phyloP scores from a whole-genome alignment of 2,329 filamentous ascomycete genomes.

The Sporothrix pallida region DNA sequence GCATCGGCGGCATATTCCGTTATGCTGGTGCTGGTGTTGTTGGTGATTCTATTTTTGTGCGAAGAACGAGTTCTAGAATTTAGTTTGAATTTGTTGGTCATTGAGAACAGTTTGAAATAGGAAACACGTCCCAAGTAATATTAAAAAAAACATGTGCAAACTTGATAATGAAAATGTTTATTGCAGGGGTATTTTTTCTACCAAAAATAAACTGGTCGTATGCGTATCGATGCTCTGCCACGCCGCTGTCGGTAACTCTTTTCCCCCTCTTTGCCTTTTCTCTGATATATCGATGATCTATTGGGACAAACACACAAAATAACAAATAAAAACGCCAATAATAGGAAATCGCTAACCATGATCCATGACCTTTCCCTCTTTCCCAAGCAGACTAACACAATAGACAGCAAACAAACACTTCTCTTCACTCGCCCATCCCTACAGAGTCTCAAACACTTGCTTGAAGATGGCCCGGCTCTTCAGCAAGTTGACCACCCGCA shows the following conservation, averaged over 20 bases:
- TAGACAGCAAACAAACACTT: neutral
- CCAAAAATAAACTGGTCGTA: neutral
- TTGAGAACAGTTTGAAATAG: neutral
- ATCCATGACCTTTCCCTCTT: neutral
- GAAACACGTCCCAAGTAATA: no score
- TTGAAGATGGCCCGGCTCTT: conserved; percentile 93
- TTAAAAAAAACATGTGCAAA: no score
- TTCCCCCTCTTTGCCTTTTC: neutral
- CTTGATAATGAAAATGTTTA: neutral
- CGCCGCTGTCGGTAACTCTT: neutral
- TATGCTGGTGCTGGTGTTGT: neutral
- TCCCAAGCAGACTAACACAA: neutral
- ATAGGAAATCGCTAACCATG: neutral
- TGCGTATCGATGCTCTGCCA: neutral
- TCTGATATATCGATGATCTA: neutral
- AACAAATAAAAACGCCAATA: neutral
- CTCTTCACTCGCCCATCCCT: neutral
- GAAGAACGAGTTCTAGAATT: no score
- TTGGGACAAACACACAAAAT: neutral
- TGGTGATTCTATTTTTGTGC: neutral
- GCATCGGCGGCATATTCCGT: no score
- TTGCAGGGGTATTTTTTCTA: neutral
- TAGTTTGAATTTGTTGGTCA: neutral
- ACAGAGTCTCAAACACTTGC: conserved; percentile 77
- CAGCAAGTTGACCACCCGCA: conserved; percentile 83